These are phyloP conservation scores for Oemleria cerasiformis DNA, from an alignment of 306 rosid species.

Conservation along the genomic window DNA sequence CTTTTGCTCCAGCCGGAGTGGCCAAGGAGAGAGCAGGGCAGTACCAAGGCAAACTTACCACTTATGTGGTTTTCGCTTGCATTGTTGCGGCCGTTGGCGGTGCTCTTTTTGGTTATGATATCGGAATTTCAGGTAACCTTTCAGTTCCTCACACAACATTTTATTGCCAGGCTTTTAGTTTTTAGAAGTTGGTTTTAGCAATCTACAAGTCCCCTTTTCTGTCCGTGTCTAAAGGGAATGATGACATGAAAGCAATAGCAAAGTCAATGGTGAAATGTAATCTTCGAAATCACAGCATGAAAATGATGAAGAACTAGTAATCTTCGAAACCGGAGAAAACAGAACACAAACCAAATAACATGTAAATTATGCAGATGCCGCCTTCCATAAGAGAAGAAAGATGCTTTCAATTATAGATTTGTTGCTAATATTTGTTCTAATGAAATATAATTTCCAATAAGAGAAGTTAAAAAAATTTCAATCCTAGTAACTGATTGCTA, in stretches of 20 bases:
- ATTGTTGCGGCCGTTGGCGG: conserved; percentile 81
- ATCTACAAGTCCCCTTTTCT: no score
- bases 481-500: not conserved
- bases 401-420: not conserved
- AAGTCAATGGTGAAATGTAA: not conserved
- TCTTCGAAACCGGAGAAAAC: not conserved
- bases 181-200: no score
- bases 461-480: not conserved
- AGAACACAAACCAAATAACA: not conserved
- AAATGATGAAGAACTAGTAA: not conserved
- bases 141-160: not conserved
- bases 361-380: not conserved
- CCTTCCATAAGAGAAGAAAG: not conserved
- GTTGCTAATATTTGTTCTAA: not conserved
- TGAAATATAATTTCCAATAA: not conserved
- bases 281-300: no score
- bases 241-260: conserved; percentile 3
- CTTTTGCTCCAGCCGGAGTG: conserved; percentile 43
- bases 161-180: no score
- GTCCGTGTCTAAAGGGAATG: not conserved
- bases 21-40: conserved; percentile 62
- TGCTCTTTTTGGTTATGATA: conserved; percentile 73
- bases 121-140: conserved; percentile 75
- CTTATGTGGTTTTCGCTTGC: conserved; percentile 65
- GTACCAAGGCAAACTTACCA: conserved; percentile 61